These are phyloP conservation scores for Cordyceps javanica DNA, from an alignment of 2,329 filamentous ascomycete genomes.

Conservation along the genomic window DNA sequence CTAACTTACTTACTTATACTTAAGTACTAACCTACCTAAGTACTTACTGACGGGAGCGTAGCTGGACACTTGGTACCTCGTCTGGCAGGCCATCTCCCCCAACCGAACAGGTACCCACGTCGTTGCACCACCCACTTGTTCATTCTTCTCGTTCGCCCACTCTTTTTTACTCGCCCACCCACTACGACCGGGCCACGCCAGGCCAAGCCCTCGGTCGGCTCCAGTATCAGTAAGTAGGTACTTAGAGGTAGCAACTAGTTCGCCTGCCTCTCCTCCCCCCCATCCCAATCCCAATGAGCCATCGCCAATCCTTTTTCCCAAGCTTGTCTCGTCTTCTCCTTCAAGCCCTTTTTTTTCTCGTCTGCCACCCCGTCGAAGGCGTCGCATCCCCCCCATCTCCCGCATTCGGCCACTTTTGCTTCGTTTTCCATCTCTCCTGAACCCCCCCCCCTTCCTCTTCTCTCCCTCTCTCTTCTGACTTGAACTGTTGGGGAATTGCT, in stretches of 20 bases:
- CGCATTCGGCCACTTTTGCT: conserved; percentile 8
- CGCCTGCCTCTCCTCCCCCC: neutral
- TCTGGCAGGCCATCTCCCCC: neutral
- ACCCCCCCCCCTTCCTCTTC: neutral
- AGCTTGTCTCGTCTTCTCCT: neutral
- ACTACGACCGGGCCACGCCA: neutral
- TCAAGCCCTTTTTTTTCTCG: neutral
- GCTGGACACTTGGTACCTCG: neutral
- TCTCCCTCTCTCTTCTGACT: neutral
- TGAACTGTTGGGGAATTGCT: neutral
- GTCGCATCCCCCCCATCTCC: conserved; percentile 8
- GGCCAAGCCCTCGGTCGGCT: neutral
- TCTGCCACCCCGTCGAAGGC: neutral
- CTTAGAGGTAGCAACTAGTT: neutral
- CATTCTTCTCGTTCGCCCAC: no score
- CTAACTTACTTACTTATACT: no score
- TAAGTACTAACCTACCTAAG: no score
- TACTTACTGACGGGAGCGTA: no score
- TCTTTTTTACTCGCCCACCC: neutral
- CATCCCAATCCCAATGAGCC: neutral
- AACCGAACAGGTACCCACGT: neutral
- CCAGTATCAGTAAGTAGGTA: no score
- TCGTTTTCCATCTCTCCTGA: conserved; percentile 13
- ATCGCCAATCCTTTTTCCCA: conserved; percentile 13
- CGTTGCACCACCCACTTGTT: no score